phyloP scores from a whole-genome alignment of 2,329 filamentous ascomycete species.

The Apiospora kogelbergensis region DNA sequence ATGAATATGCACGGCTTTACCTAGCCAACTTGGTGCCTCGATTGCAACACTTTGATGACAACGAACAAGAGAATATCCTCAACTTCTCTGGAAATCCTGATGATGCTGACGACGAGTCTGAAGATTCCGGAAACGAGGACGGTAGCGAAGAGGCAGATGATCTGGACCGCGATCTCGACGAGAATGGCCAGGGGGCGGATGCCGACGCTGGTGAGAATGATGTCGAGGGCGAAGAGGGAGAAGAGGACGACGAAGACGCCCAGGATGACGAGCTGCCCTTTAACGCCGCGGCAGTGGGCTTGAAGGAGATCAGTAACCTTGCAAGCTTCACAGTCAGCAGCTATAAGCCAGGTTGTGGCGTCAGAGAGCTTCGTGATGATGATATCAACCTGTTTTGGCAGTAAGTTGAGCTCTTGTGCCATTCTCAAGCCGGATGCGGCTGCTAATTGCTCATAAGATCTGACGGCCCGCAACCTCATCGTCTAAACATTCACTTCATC shows the following conservation, averaged over 20 bases:
- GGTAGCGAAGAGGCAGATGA: conserved; percentile 19
- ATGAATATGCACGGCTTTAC: neutral
- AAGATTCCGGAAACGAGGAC: conserved; percentile 18
- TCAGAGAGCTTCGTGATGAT: conserved; percentile 73
- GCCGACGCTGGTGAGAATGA: conserved; percentile 28
- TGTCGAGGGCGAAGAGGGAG: conserved; percentile 23
- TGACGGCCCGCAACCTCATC: conserved; percentile 80
- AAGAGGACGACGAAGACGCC: conserved; percentile 28
- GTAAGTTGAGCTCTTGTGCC: conserved; percentile 42
- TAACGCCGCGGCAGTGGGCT: conserved; percentile 53
- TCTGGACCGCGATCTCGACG: conserved; percentile 22
- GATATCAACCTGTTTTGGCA: conserved; percentile 78
- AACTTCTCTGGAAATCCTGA: neutral
- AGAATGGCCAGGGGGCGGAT: conserved; percentile 25
- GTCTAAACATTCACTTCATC: conserved; percentile 82
- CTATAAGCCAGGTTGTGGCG: conserved; percentile 77
- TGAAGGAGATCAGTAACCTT: conserved; percentile 84
- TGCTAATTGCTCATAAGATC: conserved; percentile 48
- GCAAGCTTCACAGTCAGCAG: conserved; percentile 82
- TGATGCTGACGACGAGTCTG: neutral
- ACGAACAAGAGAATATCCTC: neutral
- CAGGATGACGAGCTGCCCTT: conserved; percentile 42
- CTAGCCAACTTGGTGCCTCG: neutral
- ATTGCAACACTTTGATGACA: neutral
- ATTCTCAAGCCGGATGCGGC: neutral